A percentile compares a stretch with the other conserved stretches of the same genome.
Evolutionary conservation across 805 yeast genomes (phyloP).

Genomic region (Candida berthetii): DNA sequence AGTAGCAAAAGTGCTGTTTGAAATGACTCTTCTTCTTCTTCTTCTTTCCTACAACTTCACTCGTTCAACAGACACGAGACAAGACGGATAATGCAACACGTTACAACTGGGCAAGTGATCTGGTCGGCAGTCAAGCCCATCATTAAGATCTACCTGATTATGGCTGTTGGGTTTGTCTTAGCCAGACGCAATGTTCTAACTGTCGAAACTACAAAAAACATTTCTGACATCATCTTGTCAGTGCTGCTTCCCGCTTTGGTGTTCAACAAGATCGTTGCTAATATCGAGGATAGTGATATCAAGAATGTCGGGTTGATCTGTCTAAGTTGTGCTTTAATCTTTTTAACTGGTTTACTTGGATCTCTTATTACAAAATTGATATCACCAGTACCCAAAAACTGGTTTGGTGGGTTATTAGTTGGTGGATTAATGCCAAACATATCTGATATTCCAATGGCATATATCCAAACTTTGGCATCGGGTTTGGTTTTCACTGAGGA

Average conservation of each 20-base stretch:
- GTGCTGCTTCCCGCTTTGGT: conserved; percentile 72
- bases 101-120: conserved; percentile 42
- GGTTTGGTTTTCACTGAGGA: conserved; percentile 47
- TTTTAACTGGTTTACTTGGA: conserved; percentile 37
- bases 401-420: conserved; percentile 71
- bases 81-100: neutral
- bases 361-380: conserved; percentile 33
- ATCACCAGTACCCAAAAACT: conserved; percentile 60
- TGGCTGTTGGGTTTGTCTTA: conserved; percentile 57
- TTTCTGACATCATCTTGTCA: conserved; percentile 63
- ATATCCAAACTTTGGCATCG: conserved; percentile 62
- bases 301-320: conserved; percentile 63
- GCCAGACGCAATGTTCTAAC: conserved; percentile 59
- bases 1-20: no score
- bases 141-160: conserved; percentile 70
- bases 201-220: conserved; percentile 61
- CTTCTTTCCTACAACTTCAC: neutral
- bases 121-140: conserved; percentile 84
- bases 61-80: no score
- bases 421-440: conserved; percentile 77
- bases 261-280: conserved; percentile 64
- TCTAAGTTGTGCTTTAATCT: conserved; percentile 38
- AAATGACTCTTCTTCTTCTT: no score
- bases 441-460: conserved; percentile 83
- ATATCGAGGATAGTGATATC: conserved; percentile 62